Evolutionary conservation across 2,329 filamentous ascomycete species (phyloP), one percentile per base, ranked within the genome.

Genomic region (Raffaelea albimanens): DNA sequence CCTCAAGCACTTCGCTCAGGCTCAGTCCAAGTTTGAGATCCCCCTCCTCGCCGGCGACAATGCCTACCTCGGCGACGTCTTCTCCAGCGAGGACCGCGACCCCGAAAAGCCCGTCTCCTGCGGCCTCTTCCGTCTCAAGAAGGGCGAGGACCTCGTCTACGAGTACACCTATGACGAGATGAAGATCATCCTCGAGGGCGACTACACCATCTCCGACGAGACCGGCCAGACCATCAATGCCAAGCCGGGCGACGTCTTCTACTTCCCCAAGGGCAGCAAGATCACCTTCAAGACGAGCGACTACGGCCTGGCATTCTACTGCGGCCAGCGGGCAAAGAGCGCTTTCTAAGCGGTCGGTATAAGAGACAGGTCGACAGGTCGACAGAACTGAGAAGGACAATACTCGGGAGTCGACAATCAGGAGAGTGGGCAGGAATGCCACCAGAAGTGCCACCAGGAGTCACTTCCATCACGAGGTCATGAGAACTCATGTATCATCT

Each of bases 111-210:
- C 47, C 1, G 20, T 49, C 8, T 49, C 47, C 2, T 46, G 40
- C 19, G 47, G 47, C 4, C 43, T 49, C 2, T 49, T 43, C 23
- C 47, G 47, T 7, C 40, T 49, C 2, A 43, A 36, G 8, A 49
- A 49, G 47, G 47, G 47, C 40, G 47, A 49, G 31, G 10, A 13
- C 3, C 23, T 49, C 14, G 47, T 49, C 7, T 49, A 49, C 25
- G n/a, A 13, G 5, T 49, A 49, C 40, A 49, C 47, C 9, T 49
- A 49, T 33, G 47, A 49, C 13, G 47, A 49, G 33, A 49, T 49
- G 47, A 49, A 49, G 40, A 46, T 49, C 7, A 46, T 49, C 33
- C 40, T 49, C 4, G 47, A 49, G 40, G 47, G 47, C 16, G 21
- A 49, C 25, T 49, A 43, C 33, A 49, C 47, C 18, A 49, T 49